A percentile compares a stretch with the other conserved stretches of the same genome.
Evolutionary conservation across 2,329 filamentous ascomycete species (phyloP).

Genomic region (Fusarium subglutinans): DNA sequence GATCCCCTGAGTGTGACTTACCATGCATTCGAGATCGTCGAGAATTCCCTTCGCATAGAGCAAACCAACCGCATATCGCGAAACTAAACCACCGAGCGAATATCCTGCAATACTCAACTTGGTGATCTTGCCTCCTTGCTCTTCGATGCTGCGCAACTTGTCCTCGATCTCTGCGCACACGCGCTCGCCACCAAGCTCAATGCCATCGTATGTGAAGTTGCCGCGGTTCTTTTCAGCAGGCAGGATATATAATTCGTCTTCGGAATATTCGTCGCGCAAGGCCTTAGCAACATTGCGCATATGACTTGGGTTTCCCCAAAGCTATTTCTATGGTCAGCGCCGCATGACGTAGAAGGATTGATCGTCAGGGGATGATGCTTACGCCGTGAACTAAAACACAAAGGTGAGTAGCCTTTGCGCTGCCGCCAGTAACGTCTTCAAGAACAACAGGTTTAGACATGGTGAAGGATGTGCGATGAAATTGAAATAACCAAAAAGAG

Average conservation of each 20-base stretch:
- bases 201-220: conserved; percentile 76
- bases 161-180: conserved; percentile 74
- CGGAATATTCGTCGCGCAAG: conserved; percentile 67
- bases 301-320: conserved; percentile 84
- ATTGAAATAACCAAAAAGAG: neutral
- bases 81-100: conserved; percentile 86
- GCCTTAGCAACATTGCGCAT: conserved; percentile 73
- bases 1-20: conserved; percentile 44
- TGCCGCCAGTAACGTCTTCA: conserved; percentile 58
- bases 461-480: conserved; percentile 27
- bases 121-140: conserved; percentile 74
- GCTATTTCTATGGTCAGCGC: conserved; percentile 51
- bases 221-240: conserved; percentile 78
- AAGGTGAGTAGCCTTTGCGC: conserved; percentile 71
- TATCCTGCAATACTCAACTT: conserved; percentile 92
- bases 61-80: conserved; percentile 86
- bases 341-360: conserved; percentile 20
- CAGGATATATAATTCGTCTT: conserved; percentile 74
- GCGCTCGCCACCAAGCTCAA: conserved; percentile 73
- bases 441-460: conserved; percentile 29
- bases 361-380: conserved; percentile 48
- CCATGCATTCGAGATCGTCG: conserved; percentile 80
- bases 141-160: conserved; percentile 64
- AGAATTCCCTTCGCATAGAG: conserved; percentile 83
- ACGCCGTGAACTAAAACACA: conserved; percentile 82